These are phyloP conservation scores for Chaetomiaceae sp. DNA, from an alignment of 2,329 filamentous ascomycete species.

Conservation along the genomic window DNA sequence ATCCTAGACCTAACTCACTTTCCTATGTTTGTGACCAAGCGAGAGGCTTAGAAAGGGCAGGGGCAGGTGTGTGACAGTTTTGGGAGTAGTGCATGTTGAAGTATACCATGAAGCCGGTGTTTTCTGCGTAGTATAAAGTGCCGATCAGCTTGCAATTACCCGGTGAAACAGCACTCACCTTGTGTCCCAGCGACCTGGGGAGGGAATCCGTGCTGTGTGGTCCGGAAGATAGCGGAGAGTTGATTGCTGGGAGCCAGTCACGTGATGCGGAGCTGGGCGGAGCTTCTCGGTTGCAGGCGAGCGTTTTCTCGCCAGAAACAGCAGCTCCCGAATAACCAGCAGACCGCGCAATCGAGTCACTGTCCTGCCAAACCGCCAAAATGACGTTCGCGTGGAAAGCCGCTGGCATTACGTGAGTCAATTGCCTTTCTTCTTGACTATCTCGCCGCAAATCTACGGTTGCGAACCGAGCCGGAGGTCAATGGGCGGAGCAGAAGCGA, in stretches of 20 bases:
- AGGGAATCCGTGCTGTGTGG: too few species aligned
- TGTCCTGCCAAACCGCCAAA: constrained; percentile 46
- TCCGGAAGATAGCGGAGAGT: not conserved
- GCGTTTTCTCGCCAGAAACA: constrained; percentile 30
- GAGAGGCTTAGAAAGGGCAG: not conserved
- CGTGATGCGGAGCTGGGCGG: constrained; percentile 28
- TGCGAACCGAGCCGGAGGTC: constrained; percentile 10
- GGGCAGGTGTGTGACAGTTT: not conserved
- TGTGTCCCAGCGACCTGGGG: not conserved
- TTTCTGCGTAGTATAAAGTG: not conserved
- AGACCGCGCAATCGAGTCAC: constrained; percentile 26
- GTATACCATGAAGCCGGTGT: constrained; percentile 1
- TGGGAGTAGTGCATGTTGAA: not conserved
- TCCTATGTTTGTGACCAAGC: constrained; percentile 17
- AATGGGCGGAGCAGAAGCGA: not conserved
- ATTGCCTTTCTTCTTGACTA: constrained; percentile 4
- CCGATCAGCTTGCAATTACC: not conserved
- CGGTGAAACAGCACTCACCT: not conserved
- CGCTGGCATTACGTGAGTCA: constrained; percentile 85
- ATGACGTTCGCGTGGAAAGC: constrained; percentile 99
- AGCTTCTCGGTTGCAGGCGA: constrained; percentile 28
- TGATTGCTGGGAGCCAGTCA: constrained; percentile 15
- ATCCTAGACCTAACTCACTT: constrained; percentile 36
- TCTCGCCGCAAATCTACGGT: not conserved
- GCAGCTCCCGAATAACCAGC: constrained; percentile 30